These are phyloP conservation scores for Candida morakotiae DNA, from an alignment of 805 yeast genomes.

Conservation along the genomic window DNA sequence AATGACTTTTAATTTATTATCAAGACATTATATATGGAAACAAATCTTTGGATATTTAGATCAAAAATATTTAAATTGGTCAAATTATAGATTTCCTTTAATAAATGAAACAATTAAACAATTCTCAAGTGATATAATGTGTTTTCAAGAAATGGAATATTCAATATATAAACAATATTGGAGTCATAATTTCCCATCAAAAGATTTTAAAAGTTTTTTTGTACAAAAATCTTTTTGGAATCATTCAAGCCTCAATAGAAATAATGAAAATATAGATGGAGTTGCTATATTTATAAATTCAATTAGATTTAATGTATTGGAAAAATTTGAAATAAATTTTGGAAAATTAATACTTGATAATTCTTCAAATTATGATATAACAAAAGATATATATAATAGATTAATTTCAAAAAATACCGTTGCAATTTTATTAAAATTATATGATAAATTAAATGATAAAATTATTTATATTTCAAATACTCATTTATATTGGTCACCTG, in stretches of 20 bases:
- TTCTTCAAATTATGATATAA: constrained; percentile 22
- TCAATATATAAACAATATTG: constrained; percentile 37
- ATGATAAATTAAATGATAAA: constrained; percentile 39
- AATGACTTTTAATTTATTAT: constrained; percentile 44
- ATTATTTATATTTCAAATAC: constrained; percentile 51
- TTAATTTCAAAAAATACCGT: constrained; percentile 52
- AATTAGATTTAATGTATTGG: constrained; percentile 42
- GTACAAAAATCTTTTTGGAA: constrained; percentile 55
- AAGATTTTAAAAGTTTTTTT: constrained; percentile 42
- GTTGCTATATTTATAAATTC: constrained; percentile 51
- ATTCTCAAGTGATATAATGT: constrained; percentile 54
- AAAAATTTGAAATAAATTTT: constrained; percentile 25
- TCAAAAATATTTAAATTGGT: constrained; percentile 44
- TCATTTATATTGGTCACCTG: constrained; percentile 54
- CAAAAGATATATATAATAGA: constrained; percentile 29
- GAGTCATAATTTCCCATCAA: constrained; percentile 23
- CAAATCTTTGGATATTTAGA: constrained; percentile 51
- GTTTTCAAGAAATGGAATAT: constrained; percentile 52
- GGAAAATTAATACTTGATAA: constrained; percentile 23
- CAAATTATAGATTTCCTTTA: constrained; percentile 38
- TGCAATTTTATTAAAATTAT: constrained; percentile 46
- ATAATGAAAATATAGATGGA: constrained; percentile 51
- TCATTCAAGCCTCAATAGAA: constrained; percentile 17
- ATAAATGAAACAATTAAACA: constrained; percentile 24
- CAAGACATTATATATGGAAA: constrained; percentile 58